phyloP scores from a whole-genome alignment of 805 yeast species.

The Kluyveromyces dobzhanskii region DNA sequence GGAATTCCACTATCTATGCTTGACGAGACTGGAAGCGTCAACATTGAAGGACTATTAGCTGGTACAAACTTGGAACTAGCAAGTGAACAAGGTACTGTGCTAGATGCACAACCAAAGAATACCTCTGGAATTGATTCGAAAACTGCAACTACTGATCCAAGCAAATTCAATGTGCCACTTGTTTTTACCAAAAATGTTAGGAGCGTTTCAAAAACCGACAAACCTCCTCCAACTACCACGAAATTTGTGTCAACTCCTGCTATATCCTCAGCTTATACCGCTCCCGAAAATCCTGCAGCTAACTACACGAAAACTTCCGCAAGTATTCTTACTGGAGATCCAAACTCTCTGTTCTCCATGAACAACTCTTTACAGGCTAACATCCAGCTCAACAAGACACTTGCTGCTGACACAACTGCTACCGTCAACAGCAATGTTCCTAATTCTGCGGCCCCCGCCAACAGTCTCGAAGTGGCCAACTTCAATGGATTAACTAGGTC shows the following conservation, averaged over 20 bases:
- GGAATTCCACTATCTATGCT: slow-evolving; percentile 66
- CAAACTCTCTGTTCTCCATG: slow-evolving; percentile 14
- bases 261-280: background rate
- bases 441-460: background rate
- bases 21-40: slow-evolving; percentile 70
- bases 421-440: slow-evolving; percentile 3
- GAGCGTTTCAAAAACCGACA: no score
- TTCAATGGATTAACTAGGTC: slow-evolving; percentile 4
- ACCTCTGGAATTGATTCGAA: no score
- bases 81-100: background rate
- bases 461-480: background rate
- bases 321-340: slow-evolving; percentile 6
- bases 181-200: background rate
- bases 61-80: background rate
- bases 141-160: no score
- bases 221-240: no score
- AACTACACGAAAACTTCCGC: slow-evolving; percentile 3
- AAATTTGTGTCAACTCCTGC: no score
- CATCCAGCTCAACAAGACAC: slow-evolving; percentile 10
- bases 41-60: slow-evolving; percentile 8
- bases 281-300: background rate
- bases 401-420: slow-evolving; percentile 5
- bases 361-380: slow-evolving; percentile 13
- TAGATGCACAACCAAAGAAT: no score
- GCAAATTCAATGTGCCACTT: no score